These are phyloP conservation scores for Taphrina flavorubra DNA, from an alignment of 1,139 yeast species.

Conservation along the genomic window DNA sequence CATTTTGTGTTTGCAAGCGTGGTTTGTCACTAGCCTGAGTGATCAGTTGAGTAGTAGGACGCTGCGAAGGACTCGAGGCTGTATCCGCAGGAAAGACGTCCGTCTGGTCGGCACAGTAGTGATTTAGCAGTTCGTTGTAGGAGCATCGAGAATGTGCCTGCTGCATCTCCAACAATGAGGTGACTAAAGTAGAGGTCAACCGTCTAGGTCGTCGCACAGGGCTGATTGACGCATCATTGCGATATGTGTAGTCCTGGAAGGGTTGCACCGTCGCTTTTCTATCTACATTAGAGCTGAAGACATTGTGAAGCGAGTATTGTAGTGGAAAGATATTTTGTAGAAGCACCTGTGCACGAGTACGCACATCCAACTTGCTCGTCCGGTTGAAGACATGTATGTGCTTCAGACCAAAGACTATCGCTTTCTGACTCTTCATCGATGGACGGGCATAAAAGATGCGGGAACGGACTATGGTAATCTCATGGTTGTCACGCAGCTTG, in stretches of 20 bases:
- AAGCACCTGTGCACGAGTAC: slow-evolving; percentile 35
- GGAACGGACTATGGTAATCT: slow-evolving; percentile 41
- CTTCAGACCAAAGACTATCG: slow-evolving; percentile 36
- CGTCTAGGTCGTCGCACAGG: slow-evolving; percentile 30
- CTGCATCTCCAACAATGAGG: slow-evolving; percentile 36
- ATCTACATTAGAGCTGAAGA: slow-evolving; percentile 41
- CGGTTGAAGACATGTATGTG: slow-evolving; percentile 33
- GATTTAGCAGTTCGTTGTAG: slow-evolving; percentile 45
- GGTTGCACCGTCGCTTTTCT: slow-evolving; percentile 28
- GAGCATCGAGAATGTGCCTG: slow-evolving; percentile 44
- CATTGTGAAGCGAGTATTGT: slow-evolving; percentile 42
- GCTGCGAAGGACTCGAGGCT: not conserved
- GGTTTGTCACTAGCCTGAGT: not conserved
- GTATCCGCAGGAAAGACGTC: no score
- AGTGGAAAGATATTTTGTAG: slow-evolving; percentile 44
- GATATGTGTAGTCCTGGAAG: slow-evolving; percentile 30
- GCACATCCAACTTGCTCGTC: not conserved
- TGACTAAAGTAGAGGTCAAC: slow-evolving; percentile 38
- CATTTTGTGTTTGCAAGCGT: not conserved
- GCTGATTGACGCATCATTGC: not conserved
- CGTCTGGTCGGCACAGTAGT: slow-evolving; percentile 45
- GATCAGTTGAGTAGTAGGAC: not conserved
- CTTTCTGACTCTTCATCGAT: slow-evolving; percentile 15
- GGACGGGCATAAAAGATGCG: slow-evolving; percentile 42
- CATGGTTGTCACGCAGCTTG: slow-evolving; percentile 14